These are phyloP conservation scores for Aureobasidium vineae DNA, from an alignment of 2,329 filamentous ascomycete species.

Conservation along the genomic window DNA sequence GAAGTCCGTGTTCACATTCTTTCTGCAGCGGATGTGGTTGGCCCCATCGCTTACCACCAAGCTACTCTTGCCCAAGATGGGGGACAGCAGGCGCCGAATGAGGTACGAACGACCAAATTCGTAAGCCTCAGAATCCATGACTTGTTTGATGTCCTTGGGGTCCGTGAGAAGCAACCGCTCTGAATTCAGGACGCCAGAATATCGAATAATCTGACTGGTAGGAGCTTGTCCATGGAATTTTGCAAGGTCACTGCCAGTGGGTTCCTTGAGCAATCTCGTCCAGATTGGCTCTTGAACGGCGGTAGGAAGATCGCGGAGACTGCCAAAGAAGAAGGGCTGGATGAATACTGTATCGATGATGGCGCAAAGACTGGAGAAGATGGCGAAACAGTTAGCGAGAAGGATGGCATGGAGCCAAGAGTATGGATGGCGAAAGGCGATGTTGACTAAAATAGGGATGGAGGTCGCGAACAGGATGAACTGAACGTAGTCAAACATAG, in stretches of 20 bases:
- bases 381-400: not conserved
- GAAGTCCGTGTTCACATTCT: not conserved
- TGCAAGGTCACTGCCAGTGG: not conserved
- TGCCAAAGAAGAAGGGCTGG: not conserved
- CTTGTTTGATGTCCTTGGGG: conserved; percentile 17
- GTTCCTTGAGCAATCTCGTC: conserved; percentile 9
- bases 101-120: conserved; percentile 20
- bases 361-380: not conserved
- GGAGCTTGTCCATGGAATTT: not conserved
- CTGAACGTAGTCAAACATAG: not conserved
- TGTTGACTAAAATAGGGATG: conserved; percentile 1
- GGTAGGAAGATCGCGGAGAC: not conserved
- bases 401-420: not conserved
- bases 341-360: not conserved
- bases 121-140: conserved; percentile 18
- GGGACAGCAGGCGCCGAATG: conserved; percentile 19
- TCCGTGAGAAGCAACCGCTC: conserved; percentile 17
- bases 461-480: not conserved
- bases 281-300: not conserved
- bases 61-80: conserved; percentile 5
- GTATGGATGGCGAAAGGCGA: conserved; percentile 1
- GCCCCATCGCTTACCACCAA: conserved; percentile 13
- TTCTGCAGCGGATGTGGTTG: not conserved
- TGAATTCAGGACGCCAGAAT: conserved; percentile 18
- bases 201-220: conserved; percentile 2